Base-by-base conservation (phyloP, 495 filamentous ascomycete genomes). In the Lophiotrema nucula region DNA sequence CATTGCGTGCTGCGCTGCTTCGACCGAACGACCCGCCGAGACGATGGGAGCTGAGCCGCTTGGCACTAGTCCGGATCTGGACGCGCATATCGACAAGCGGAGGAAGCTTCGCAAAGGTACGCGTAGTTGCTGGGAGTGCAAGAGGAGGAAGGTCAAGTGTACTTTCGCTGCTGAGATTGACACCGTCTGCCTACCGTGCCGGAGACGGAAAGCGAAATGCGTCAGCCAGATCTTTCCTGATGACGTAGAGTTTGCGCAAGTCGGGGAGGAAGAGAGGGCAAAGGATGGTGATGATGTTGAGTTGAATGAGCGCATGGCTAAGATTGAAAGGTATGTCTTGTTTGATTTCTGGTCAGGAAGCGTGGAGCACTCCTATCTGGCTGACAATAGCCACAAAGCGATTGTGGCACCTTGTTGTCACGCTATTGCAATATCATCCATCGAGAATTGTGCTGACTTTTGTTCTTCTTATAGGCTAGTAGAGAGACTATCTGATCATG, bases 51-150 rank as follows among this genome's bases (percentile, higher is more conserved):
- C n/a, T n/a, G n/a, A n/a, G n/a, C n/a, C n/a, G n/a, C n/a, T n/a
- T n/a, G n/a, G n/a, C n/a, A n/a, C n/a, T n/a, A n/a, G n/a, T n/a
- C n/a, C n/a, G n/a, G n/a, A n/a, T n/a, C n/a, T n/a, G n/a, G n/a
- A n/a, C n/a, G n/a, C n/a, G n/a, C n/a, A n/a, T n/a, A n/a, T n/a
- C 31, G 31, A 35, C 39, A 63, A 58, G 41, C 46, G 60, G 4
- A 55, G 58, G 26, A 57, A 53, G 28, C 12, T 58, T n/a, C 60
- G 60, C 8, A 63, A 58, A 41, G 60, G 60, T 4, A 63, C 60
- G 4, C 46, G 46, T 5, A 52, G 41, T 28, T 63, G 60, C 47
- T 63, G 60, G 60, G 60, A 63, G 26, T 63, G 60, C 42, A 63
- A 58, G 27, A 18, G 60, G 26, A 35, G 60, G 27, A 63, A 63